phyloP scores from a whole-genome alignment of 139 green algal genomes.

The Asterochloris erici region DNA sequence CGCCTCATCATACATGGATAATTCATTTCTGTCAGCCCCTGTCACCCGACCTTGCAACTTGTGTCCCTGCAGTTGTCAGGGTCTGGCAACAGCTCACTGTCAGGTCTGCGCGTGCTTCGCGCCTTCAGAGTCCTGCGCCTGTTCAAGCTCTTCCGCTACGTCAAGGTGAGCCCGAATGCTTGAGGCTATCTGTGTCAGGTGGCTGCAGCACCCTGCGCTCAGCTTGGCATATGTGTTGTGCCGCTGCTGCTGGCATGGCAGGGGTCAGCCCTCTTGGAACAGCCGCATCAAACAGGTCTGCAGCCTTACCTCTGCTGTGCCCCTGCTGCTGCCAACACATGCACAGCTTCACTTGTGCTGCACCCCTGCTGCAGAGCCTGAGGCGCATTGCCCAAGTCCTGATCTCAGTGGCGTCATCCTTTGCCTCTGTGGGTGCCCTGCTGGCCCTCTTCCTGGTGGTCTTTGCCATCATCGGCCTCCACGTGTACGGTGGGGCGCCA shows the following conservation, averaged over 20 bases:
- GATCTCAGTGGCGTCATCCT: slow-evolving; percentile 52
- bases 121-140: slow-evolving; percentile 72
- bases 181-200: too few relatives aligned
- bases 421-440: slow-evolving; percentile 68
- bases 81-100: slow-evolving; percentile 2
- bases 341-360: neutral
- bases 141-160: slow-evolving; percentile 53
- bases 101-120: slow-evolving; percentile 46
- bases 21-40: too few relatives aligned
- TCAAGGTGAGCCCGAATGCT: slow-evolving; percentile 6
- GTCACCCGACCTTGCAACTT: neutral
- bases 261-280: too few relatives aligned
- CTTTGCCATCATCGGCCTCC: slow-evolving; percentile 77
- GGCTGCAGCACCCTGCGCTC: too few relatives aligned
- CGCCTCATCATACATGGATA: too few relatives aligned
- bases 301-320: too few relatives aligned
- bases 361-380: slow-evolving; percentile 34
- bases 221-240: too few relatives aligned
- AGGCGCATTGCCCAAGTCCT: slow-evolving; percentile 69
- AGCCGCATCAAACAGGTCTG: too few relatives aligned
- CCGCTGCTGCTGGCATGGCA: too few relatives aligned
- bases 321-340: neutral
- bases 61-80: neutral
- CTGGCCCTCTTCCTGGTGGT: slow-evolving; percentile 78
- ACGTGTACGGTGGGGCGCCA: slow-evolving; percentile 58